Percentiles rank a stretch among this genome's conserved stretches.
Evolutionary conservation across 345 rosid genomes (phyloP).

Genomic region (Theobroma cacao): DNA sequence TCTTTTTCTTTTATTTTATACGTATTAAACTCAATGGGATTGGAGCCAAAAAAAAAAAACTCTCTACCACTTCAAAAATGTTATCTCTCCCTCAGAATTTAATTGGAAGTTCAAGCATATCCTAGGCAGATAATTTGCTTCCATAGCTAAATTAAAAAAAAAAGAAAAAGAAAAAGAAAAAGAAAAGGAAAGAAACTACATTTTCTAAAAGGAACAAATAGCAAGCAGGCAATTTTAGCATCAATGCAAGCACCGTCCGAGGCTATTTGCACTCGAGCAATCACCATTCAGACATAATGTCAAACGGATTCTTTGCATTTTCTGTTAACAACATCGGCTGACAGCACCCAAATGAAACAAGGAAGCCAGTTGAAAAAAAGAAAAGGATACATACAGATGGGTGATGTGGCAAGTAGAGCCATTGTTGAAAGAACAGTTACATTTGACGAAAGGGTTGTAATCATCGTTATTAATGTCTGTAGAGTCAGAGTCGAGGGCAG

Average conservation of each 20-base stretch:
- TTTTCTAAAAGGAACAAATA: background rate
- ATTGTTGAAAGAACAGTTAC: slow-evolving; percentile 36
- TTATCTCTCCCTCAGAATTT: no score
- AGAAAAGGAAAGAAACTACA: no score
- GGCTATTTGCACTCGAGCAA: background rate
- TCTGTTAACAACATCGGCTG: no score
- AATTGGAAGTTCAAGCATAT: no score
- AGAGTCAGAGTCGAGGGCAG: slow-evolving; percentile 24
- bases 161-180: no score
- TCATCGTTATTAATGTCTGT: background rate
- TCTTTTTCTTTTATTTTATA: no score
- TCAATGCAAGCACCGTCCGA: background rate
- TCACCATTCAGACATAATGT: background rate
- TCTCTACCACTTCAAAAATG: no score
- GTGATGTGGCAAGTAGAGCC: slow-evolving; percentile 44
- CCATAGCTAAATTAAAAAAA: no score
- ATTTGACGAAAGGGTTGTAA: slow-evolving; percentile 49
- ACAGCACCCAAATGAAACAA: background rate
- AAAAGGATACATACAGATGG: slow-evolving; percentile 20
- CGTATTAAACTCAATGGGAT: no score
- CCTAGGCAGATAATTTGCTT: no score
- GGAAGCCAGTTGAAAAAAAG: background rate
- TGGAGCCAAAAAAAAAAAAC: no score
- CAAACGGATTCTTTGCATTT: background rate
- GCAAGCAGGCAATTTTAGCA: background rate